These are phyloP conservation scores for Globisporangium emineosum DNA, from an alignment of 352 stramenopile genomes.

Conservation along the genomic window DNA sequence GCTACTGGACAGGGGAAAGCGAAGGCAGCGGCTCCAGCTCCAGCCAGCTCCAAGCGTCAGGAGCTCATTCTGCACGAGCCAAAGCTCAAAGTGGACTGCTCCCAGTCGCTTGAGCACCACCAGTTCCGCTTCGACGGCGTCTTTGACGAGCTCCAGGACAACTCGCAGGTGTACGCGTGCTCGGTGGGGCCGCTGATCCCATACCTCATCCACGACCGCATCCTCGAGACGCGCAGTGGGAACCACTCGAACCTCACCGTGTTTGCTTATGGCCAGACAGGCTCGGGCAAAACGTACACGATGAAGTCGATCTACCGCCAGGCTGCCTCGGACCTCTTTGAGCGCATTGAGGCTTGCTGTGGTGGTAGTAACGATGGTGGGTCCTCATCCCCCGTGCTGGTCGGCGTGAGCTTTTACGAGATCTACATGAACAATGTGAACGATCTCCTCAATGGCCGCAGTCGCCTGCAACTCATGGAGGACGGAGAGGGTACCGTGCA, in stretches of 20 bases:
- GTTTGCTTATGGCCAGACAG: constrained; percentile 89
- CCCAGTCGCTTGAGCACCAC: constrained; percentile 67
- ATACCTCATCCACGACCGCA: constrained; percentile 30
- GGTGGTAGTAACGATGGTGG: neutral
- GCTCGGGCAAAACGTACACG: constrained; percentile 93
- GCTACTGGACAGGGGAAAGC: neutral
- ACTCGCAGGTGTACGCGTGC: constrained; percentile 88
- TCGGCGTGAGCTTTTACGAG: constrained; percentile 94
- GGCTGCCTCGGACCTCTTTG: constrained; percentile 58
- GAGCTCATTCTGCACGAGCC: constrained; percentile 72
- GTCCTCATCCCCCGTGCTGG: constrained; percentile 34
- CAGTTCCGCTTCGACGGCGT: constrained; percentile 75
- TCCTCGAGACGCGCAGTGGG: constrained; percentile 10
- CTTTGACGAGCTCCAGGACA: constrained; percentile 91
- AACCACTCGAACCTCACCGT: constrained; percentile 14
- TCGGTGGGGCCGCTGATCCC: constrained; percentile 59
- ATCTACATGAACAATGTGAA: constrained; percentile 96
- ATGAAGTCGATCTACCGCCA: constrained; percentile 87
- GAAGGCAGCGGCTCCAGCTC: neutral
- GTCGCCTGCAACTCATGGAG: constrained; percentile 90
- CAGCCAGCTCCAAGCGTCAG: constrained; percentile 17
- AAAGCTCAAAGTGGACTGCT: constrained; percentile 71
- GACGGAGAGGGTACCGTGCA: constrained; percentile 91
- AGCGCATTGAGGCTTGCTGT: constrained; percentile 25
- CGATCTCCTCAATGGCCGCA: constrained; percentile 90